Conservation (phyloP, 805 yeast genomes). For the Grigorovia jiainica region DNA sequence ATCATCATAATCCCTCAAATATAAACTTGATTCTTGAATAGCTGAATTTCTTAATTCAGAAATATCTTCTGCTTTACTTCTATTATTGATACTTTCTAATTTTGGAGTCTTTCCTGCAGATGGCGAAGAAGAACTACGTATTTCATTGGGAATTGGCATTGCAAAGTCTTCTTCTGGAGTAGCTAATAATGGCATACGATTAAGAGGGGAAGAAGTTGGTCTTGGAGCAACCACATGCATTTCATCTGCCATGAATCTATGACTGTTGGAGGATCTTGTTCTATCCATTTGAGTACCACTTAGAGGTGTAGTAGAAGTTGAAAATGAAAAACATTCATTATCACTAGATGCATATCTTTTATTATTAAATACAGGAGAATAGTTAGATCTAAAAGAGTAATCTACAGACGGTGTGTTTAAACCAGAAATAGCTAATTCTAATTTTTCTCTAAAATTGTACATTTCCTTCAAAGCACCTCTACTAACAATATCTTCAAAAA, state of each 20-base stretch:
- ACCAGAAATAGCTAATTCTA: background rate
- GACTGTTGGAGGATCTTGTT: conserved; percentile 4
- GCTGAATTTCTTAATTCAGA: background rate
- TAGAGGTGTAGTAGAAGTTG: conserved; percentile 1
- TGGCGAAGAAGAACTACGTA: conserved; percentile 9
- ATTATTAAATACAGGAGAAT: background rate
- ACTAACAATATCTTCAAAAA: conserved; percentile 19
- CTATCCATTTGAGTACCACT: conserved; percentile 5
- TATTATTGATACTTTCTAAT: background rate
- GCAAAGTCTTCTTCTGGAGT: conserved; percentile 2
- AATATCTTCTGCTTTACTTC: background rate
- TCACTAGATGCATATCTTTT: background rate
- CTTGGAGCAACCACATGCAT: conserved; percentile 5
- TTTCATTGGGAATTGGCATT: conserved; percentile 6
- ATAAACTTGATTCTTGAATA: background rate
- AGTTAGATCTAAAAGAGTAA: background rate
- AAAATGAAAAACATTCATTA: background rate
- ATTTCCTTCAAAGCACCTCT: conserved; percentile 12
- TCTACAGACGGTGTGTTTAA: background rate
- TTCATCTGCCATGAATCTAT: background rate
- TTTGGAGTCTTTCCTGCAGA: conserved; percentile 7
- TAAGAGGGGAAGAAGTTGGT: conserved; percentile 2
- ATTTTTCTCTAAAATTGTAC: background rate
- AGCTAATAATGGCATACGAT: conserved; percentile 2
- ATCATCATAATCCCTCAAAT: background rate